A percentile compares a stretch with the other conserved stretches of the same genome.
These are phyloP conservation scores for Conticribra weissflogii DNA, from an alignment of 108 stramenopile genomes.

Conservation along the genomic window DNA sequence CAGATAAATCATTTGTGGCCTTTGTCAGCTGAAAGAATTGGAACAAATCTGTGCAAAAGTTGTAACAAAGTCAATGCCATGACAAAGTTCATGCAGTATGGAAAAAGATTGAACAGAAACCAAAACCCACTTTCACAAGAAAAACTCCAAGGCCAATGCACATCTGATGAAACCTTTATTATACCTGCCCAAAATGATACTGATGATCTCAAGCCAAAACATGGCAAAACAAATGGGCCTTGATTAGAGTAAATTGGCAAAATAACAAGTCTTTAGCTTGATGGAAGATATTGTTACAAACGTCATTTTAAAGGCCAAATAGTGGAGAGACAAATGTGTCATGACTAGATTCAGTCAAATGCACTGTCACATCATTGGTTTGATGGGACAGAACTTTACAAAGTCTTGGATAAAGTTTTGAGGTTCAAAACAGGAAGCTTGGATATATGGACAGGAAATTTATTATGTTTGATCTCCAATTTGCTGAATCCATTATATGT, in stretches of 20 bases:
- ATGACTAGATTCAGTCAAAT: slow-evolving; percentile 75
- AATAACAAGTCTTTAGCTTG: no score
- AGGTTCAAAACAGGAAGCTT: no score
- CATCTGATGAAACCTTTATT: slow-evolving; percentile 47
- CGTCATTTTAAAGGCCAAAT: slow-evolving; percentile 70
- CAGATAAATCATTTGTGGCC: slow-evolving; percentile 68
- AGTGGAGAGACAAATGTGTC: slow-evolving; percentile 86
- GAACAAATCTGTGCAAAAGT: slow-evolving; percentile 71
- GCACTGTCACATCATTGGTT: slow-evolving; percentile 69
- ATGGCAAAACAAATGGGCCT: no score
- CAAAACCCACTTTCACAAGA: slow-evolving; percentile 19
- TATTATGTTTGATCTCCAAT: no score
- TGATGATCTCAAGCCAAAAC: slow-evolving; percentile 90
- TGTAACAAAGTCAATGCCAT: slow-evolving; percentile 35
- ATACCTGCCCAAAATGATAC: slow-evolving; percentile 75
- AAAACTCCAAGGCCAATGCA: slow-evolving; percentile 2
- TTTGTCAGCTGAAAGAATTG: slow-evolving; percentile 77
- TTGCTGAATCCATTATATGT: no score
- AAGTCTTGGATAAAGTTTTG: no score
- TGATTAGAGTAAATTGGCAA: no score
- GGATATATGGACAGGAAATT: no score
- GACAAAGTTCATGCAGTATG: slow-evolving; percentile 69
- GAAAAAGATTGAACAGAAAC: slow-evolving; percentile 59
- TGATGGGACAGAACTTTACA: slow-evolving; percentile 77
- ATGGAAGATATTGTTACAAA: no score